Percentiles rank a stretch among this genome's conserved stretches.
Evolutionary conservation across 2,329 filamentous ascomycete genomes (phyloP).

Genomic region (Reticulascus tulasneorum): DNA sequence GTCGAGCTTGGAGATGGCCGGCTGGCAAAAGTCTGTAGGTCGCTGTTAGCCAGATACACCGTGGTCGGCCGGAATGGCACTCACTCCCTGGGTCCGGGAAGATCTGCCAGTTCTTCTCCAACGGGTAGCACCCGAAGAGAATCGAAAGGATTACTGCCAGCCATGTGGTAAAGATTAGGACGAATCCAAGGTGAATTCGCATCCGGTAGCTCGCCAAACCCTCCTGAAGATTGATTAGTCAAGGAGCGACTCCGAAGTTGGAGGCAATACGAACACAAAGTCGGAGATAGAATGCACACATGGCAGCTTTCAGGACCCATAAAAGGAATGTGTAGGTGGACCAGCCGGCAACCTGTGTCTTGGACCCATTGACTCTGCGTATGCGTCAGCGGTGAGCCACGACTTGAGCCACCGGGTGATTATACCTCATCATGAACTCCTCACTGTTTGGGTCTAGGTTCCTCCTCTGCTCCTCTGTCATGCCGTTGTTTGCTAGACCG

Average conservation of each 20-base stretch:
- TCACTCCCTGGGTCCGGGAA: constrained; percentile 46
- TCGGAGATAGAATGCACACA: constrained; percentile 48
- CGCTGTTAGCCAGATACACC: constrained; percentile 27
- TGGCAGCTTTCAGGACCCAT: constrained; percentile 49
- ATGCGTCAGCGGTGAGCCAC: background rate
- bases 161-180: constrained; percentile 39
- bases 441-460: constrained; percentile 36
- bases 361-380: constrained; percentile 44
- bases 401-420: background rate
- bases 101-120: constrained; percentile 49
- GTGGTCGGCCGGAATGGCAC: constrained; percentile 17
- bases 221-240: background rate
- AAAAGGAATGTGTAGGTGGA: constrained; percentile 41
- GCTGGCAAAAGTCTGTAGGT: constrained; percentile 18
- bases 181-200: constrained; percentile 40
- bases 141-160: constrained; percentile 41
- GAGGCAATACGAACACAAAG: constrained; percentile 32
- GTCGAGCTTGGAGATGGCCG: constrained; percentile 14
- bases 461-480: constrained; percentile 47
- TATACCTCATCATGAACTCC: constrained; percentile 38
- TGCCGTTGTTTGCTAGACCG: constrained; percentile 54
- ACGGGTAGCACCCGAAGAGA: constrained; percentile 42
- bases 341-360: constrained; percentile 51
- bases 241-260: too few relatives aligned
- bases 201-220: constrained; percentile 17